phyloP scores from a whole-genome alignment of 805 yeast species.

The Ogataea polymorpha region DNA sequence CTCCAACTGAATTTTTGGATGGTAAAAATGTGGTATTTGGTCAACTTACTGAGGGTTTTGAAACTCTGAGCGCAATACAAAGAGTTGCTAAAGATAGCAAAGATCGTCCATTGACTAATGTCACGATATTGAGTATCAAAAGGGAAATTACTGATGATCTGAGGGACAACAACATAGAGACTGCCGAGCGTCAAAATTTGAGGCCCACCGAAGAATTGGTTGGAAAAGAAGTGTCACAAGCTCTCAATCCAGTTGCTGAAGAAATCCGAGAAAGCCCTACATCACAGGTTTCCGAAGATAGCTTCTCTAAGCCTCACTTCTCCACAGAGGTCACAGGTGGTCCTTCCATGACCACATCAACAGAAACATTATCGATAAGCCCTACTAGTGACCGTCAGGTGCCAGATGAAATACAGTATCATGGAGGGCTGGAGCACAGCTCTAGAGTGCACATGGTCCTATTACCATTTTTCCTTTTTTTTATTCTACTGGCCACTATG shows the following conservation, averaged over 20 bases:
- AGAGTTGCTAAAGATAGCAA: constrained; percentile 42
- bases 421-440: not conserved
- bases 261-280: too few species aligned
- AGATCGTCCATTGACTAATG: constrained; percentile 43
- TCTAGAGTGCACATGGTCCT: constrained; percentile 14
- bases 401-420: not conserved
- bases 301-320: too few species aligned
- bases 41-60: constrained; percentile 66
- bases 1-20: constrained; percentile 49
- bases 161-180: too few species aligned
- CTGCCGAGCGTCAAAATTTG: too few species aligned
- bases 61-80: constrained; percentile 60
- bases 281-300: too few species aligned
- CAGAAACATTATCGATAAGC: too few species aligned
- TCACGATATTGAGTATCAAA: constrained; percentile 35
- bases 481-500: constrained; percentile 9
- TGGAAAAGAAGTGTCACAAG: too few species aligned
- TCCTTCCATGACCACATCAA: too few species aligned
- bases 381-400: not conserved
- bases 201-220: not conserved
- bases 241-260: too few species aligned
- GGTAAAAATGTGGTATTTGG: constrained; percentile 76
- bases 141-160: not conserved
- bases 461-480: constrained; percentile 17
- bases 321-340: too few species aligned